Evolutionary conservation across 2,329 filamentous ascomycete species (phyloP).

Genomic region (Diaporthe longicolla): DNA sequence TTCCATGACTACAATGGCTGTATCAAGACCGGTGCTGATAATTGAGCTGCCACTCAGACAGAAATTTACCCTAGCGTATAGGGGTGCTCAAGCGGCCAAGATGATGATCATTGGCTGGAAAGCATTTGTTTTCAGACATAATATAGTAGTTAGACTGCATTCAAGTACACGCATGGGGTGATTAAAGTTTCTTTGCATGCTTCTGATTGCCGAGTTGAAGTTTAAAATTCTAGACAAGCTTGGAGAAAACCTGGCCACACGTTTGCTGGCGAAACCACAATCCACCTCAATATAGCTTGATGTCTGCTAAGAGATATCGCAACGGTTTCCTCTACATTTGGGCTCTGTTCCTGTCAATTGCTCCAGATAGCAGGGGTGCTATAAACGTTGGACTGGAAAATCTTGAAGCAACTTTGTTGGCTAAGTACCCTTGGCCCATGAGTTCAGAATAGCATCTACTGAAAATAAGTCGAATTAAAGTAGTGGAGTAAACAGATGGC

Average conservation of each 20-base stretch:
- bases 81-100: not conserved
- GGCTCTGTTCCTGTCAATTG: not conserved
- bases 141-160: not conserved
- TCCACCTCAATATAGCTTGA: not conserved
- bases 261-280: not conserved
- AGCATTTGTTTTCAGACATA: not conserved
- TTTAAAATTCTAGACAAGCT: not conserved
- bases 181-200: not conserved
- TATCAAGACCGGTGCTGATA: not conserved
- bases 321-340: not conserved
- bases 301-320: not conserved
- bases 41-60: not conserved
- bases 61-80: not conserved
- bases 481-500: not conserved
- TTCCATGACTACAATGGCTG: not conserved
- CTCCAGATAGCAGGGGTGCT: not conserved
- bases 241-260: not conserved
- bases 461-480: not conserved
- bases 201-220: no score
- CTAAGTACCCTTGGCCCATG: not conserved
- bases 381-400: not conserved
- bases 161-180: not conserved
- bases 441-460: not conserved
- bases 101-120: not conserved
- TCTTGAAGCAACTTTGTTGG: not conserved